Evolutionary conservation across 1,139 yeast species (phyloP), one percentile per base, ranked within the genome.

Genomic region (Blastobotrys illinoisensis): DNA sequence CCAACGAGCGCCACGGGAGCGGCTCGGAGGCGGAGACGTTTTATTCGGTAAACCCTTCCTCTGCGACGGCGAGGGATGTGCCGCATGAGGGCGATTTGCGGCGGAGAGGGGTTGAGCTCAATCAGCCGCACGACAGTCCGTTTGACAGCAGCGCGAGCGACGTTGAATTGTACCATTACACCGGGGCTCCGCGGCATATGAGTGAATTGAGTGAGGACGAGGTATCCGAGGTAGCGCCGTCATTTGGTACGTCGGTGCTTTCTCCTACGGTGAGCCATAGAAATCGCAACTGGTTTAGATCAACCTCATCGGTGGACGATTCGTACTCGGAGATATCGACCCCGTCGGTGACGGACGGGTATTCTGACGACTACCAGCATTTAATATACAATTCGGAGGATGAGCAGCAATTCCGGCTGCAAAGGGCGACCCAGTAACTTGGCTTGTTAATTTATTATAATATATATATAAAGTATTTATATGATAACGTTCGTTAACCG

Each of bases 291-390:
- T 32, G 40, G 40, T 32, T 32, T 32, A 32, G 40, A 32, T 32
- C 40, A 7, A 32, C 40, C 7, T 32, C 40, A 11, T 49, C 48
- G 24, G 32, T 49, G 43, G 53, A 53, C 7, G 59, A 57, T 46
- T 57, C 62, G 28, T 58, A 51, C 47, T 58, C 62, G n/a, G 64
- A 61, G 44, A 21, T 61, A 13, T 56, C 63, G 1, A 61, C 64
- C 7, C 64, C 64, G n/a, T 50, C 59, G 21, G 57, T 54, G 2
- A 61, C 60, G 40, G 64, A 58, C 18, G 48, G 46, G 32, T 51
- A 56, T 26, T 55, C 55, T 9, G 61, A 58, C 19, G 60, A 57
- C 48, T 51, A 55, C 23, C 60, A 59, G 20, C 52, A 55, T 47
- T 48, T 56, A 48, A 53, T 58, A 13, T 56, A 53, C 40, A 32